These are phyloP conservation scores for Lachancea mirantina DNA, from an alignment of 805 yeast species.

Conservation along the genomic window DNA sequence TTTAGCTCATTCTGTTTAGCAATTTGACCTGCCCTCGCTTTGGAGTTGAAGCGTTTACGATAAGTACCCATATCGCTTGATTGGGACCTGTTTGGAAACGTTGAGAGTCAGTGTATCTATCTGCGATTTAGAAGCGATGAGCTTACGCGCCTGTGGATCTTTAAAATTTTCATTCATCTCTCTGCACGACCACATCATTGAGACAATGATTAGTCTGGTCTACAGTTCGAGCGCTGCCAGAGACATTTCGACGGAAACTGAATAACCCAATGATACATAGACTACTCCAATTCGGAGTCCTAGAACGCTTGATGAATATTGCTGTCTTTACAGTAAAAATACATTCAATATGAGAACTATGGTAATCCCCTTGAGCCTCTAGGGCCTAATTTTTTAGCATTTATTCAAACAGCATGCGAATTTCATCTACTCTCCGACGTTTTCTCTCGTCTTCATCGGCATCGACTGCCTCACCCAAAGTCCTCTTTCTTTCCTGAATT, in stretches of 20 bases:
- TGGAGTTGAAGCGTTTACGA: constrained; percentile 73
- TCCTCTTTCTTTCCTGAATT: constrained; percentile 79
- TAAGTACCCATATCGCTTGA: constrained; percentile 69
- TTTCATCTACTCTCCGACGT: constrained; percentile 63
- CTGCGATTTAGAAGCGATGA: constrained; percentile 1
- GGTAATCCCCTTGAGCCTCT: not conserved
- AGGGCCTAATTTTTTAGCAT: not conserved
- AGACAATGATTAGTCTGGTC: no score
- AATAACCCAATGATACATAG: no score
- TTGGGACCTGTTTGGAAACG: no score
- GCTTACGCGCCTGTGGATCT: no score
- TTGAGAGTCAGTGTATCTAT: no score
- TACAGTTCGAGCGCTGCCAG: no score
- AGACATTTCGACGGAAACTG: no score
- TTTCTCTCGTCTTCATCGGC: constrained; percentile 70
- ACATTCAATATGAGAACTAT: not conserved
- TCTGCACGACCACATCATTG: no score
- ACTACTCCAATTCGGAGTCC: no score
- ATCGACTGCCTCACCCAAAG: constrained; percentile 72
- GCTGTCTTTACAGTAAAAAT: no score
- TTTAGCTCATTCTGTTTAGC: constrained; percentile 68
- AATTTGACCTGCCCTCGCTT: constrained; percentile 79
- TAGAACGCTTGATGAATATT: no score
- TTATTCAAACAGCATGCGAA: constrained; percentile 54
- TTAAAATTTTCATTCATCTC: constrained; percentile 1